Percentiles rank a stretch among this genome's conserved stretches.
These are phyloP conservation scores for Lipomyces chichibuensis DNA, from an alignment of 805 yeast species.

Conservation along the genomic window DNA sequence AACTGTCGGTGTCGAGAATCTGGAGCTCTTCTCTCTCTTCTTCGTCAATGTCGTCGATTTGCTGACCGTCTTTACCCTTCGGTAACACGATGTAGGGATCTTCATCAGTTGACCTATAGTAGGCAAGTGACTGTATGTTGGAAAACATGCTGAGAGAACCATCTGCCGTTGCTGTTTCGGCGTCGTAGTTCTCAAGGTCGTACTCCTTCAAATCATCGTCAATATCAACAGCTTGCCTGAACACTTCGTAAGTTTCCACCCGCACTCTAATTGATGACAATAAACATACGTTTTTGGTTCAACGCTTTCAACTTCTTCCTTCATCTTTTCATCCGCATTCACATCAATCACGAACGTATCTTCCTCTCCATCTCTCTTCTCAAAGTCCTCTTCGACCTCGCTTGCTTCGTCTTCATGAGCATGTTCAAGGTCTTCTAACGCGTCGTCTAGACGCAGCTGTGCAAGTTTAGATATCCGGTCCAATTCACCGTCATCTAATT, in stretches of 20 bases:
- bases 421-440: conserved; percentile 63
- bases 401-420: conserved; percentile 41
- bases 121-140: conserved; percentile 49
- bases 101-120: conserved; percentile 49
- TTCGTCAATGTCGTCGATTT: conserved; percentile 41
- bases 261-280: not conserved
- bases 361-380: conserved; percentile 25
- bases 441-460: conserved; percentile 76
- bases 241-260: not conserved
- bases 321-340: conserved; percentile 27
- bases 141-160: conserved; percentile 52
- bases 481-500: conserved; percentile 88
- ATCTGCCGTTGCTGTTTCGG: conserved; percentile 59
- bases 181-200: conserved; percentile 82
- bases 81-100: conserved; percentile 70
- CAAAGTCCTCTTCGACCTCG: conserved; percentile 20
- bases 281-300: not conserved
- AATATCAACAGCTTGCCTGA: conserved; percentile 10
- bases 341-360: conserved; percentile 26
- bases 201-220: conserved; percentile 90
- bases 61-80: conserved; percentile 54
- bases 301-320: conserved; percentile 39
- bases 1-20: conserved; percentile 85
- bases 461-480: conserved; percentile 87
- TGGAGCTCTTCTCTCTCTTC: conserved; percentile 86